Base-by-base conservation (phyloP, 176 grass and related monocot genomes). In the Oryza meyeriana region DNA sequence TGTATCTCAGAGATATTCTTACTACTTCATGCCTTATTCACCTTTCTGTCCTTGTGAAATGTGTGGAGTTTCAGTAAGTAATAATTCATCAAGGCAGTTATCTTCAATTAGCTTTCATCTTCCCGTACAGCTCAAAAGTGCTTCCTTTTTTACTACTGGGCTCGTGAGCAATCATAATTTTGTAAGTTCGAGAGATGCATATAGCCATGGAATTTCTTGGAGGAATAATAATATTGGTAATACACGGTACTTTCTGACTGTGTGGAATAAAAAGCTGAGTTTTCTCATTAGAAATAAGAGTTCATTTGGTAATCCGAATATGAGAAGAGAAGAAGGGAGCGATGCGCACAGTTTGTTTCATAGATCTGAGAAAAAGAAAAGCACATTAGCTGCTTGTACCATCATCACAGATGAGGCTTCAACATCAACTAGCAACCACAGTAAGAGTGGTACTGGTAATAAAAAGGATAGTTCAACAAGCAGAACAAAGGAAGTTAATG, bases 361-460 rank as follows among this genome's bases (percentile, higher is more conserved):
- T 70, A 83, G 87, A 76, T 85, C 87, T n/a, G 87, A 91, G 81
- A 91, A 75, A 81, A 66, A 45, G 11, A 35, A 89, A 80, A 85
- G 85, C 77, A 81, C 72, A 76, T 48, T 81, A 40, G 72, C 80
- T 61, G 39, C 64, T 0, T 82, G 84, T 83, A 84, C 79, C 32
- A 69, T 34, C 25, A n/a, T 76, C 18, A 29, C 76, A 69, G 87
- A 88, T 1, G 84, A 89, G 77, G 74, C 65, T 87, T 78, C 48
- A 25, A 61, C 76, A 75, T 65, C 84, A 27, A 25, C 40, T 25
- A 77, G 61, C 35, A 74, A 82, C 55, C 28, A 12, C 69, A 69
- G 40, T 26, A 73, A 64, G 26, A 79, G 24, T 47, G 12, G 70
- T 66, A 28, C 31, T 20, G 65, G 20, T 77, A 26, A 52, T 61